Evolutionary conservation across 176 grass and related monocot species (phyloP).

Genomic region (maize (Zea mays)): DNA sequence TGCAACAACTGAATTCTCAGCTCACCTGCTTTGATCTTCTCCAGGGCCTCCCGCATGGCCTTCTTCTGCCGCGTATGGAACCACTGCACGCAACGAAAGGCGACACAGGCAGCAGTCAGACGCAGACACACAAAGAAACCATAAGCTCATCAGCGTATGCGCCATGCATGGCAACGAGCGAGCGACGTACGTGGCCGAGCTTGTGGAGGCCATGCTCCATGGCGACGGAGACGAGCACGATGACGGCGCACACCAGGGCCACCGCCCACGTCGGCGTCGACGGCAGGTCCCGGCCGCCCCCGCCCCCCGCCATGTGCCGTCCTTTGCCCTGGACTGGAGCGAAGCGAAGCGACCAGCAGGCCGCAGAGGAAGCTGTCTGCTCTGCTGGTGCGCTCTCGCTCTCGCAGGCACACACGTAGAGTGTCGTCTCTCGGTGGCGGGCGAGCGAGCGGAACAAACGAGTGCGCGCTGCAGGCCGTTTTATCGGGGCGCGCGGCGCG

Average conservation of each 20-base stretch:
- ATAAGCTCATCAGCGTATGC: background rate
- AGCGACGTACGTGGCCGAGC: conserved; percentile 57
- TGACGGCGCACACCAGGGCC: conserved; percentile 57
- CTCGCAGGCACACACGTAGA: too few species aligned
- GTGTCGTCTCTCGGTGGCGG: too few species aligned
- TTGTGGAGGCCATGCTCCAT: conserved; percentile 73
- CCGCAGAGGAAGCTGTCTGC: too few species aligned
- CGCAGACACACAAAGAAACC: too few species aligned
- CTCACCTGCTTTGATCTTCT: conserved; percentile 81
- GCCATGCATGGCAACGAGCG: too few species aligned
- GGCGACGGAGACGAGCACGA: conserved; percentile 64
- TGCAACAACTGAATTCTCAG: background rate
- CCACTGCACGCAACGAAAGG: conserved; percentile 41
- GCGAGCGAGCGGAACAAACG: background rate
- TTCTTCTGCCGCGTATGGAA: conserved; percentile 72
- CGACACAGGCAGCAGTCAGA: background rate
- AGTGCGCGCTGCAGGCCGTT: background rate
- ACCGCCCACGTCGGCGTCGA: conserved; percentile 80
- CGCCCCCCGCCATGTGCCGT: conserved; percentile 26
- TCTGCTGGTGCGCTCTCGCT: too few species aligned
- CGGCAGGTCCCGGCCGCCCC: conserved; percentile 40
- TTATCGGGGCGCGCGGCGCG: background rate
- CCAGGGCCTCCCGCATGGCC: conserved; percentile 76
- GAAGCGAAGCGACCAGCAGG: background rate
- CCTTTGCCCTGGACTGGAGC: background rate